Conservation (phyloP, 2,329 filamentous ascomycete species). For the Huntiella decipiens region DNA sequence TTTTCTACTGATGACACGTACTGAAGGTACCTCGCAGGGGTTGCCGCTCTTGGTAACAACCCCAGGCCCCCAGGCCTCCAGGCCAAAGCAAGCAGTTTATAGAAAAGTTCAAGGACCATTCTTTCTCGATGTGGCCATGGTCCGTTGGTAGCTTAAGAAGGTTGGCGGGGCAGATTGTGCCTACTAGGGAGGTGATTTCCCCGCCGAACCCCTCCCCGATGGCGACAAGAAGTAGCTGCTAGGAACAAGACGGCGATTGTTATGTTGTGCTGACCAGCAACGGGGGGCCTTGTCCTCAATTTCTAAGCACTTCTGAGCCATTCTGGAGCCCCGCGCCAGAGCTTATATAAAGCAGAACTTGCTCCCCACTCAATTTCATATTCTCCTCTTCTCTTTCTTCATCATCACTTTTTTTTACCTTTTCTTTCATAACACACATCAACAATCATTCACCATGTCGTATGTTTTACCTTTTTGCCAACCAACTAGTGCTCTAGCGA, state of each 20-base stretch:
- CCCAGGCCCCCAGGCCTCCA: too few relatives aligned
- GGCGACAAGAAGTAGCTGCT: too few relatives aligned
- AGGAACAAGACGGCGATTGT: too few relatives aligned
- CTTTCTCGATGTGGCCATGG: too few relatives aligned
- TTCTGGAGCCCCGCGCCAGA: neutral
- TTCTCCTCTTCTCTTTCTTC: neutral
- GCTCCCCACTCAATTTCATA: slow-evolving; percentile 6
- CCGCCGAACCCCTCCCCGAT: too few relatives aligned
- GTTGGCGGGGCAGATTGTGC: too few relatives aligned
- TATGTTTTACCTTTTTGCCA: slow-evolving; percentile 2
- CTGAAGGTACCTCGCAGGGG: slow-evolving; percentile 1
- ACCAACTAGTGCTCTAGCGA: neutral
- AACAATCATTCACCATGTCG: slow-evolving; percentile 9
- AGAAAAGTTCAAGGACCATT: too few relatives aligned
- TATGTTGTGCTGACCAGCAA: too few relatives aligned
- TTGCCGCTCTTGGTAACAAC: too few relatives aligned
- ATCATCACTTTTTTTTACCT: slow-evolving; percentile 1
- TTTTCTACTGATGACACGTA: neutral
- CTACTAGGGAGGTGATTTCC: too few relatives aligned
- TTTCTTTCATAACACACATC: neutral
- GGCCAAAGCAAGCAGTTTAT: too few relatives aligned
- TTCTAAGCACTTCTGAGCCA: slow-evolving; percentile 8
- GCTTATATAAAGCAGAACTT: slow-evolving; percentile 6
- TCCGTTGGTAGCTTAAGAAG: too few relatives aligned
- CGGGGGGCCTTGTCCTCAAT: neutral